Evolutionary conservation across 2,329 filamentous ascomycete species (phyloP).

Genomic region (Aspergillus ustus): DNA sequence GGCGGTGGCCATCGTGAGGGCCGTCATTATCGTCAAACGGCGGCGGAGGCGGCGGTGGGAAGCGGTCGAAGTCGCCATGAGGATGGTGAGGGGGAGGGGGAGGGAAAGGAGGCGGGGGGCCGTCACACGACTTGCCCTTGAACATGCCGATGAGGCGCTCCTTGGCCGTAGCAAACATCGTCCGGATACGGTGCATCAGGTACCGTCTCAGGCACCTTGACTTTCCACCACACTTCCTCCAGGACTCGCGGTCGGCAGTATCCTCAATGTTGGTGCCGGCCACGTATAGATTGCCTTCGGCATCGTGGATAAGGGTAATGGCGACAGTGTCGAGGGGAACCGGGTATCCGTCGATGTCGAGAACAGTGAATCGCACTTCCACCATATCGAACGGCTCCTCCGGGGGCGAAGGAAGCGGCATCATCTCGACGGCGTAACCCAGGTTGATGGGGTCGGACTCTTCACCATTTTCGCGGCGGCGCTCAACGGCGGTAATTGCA

Average conservation of each 20-base stretch:
- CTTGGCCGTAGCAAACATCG: constrained; percentile 44
- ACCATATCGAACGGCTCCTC: constrained; percentile 42
- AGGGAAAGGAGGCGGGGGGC: constrained; percentile 19
- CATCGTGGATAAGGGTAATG: constrained; percentile 44
- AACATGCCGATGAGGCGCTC: constrained; percentile 38
- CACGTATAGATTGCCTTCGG: constrained; percentile 43
- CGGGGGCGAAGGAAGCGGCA: constrained; percentile 34
- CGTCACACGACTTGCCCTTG: constrained; percentile 34
- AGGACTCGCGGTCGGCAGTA: constrained; percentile 43
- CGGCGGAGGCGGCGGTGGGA: no score
- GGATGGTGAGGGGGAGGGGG: not conserved
- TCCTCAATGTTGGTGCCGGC: constrained; percentile 43
- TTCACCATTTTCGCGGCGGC: constrained; percentile 40
- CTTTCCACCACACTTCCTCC: constrained; percentile 49
- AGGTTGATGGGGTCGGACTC: constrained; percentile 43
- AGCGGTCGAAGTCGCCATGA: constrained; percentile 12
- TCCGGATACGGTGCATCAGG: constrained; percentile 44
- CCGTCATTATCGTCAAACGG: constrained; percentile 20
- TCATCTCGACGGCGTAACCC: constrained; percentile 50
- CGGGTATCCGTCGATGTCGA: constrained; percentile 48
- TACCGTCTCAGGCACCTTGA: constrained; percentile 45
- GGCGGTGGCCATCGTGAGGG: constrained; percentile 3
- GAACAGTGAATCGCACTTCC: constrained; percentile 50
- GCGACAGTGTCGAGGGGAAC: constrained; percentile 51
- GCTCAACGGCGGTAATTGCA: constrained; percentile 40